A percentile compares a stretch with the other conserved stretches of the same genome.
phyloP scores from a whole-genome alignment of 306 rosid genomes.

The Cyamopsis tetragonoloba region DNA sequence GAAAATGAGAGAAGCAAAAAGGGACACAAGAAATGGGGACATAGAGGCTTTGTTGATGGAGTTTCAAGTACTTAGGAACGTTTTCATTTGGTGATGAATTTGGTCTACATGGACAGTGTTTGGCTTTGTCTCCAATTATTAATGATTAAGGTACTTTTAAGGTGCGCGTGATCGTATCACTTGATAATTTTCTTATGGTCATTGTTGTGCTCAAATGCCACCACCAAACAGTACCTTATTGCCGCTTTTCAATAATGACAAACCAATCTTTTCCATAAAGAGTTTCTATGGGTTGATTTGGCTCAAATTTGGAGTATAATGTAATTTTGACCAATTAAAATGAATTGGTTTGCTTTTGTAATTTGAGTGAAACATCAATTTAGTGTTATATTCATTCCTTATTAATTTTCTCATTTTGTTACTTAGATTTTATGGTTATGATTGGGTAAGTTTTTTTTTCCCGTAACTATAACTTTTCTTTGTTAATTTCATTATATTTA shows the following conservation, averaged over 20 bases:
- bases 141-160: slow-evolving; percentile 32
- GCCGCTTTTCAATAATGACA: not conserved
- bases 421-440: no score
- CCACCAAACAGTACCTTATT: not conserved
- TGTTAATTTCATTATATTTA: no score
- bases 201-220: slow-evolving; percentile 19
- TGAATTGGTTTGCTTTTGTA: no score
- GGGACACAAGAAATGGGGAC: slow-evolving; percentile 29
- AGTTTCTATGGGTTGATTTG: no score
- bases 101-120: slow-evolving; percentile 31
- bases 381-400: no score
- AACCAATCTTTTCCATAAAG: no score
- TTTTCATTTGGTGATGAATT: slow-evolving; percentile 23
- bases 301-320: no score
- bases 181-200: not conserved
- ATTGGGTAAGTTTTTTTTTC: no score
- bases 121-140: slow-evolving; percentile 27
- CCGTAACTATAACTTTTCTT: no score
- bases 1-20: not conserved
- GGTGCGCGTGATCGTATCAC: slow-evolving; percentile 29
- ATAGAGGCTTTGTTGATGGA: slow-evolving; percentile 21
- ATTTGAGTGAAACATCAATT: no score
- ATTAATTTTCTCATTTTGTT: no score
- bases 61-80: slow-evolving; percentile 30
- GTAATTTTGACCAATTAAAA: no score